Percentiles rank a stretch among this genome's conserved stretches.
Conservation (phyloP, 1,284 basidiomycete species). For the Bondarzewia mesenterica region DNA sequence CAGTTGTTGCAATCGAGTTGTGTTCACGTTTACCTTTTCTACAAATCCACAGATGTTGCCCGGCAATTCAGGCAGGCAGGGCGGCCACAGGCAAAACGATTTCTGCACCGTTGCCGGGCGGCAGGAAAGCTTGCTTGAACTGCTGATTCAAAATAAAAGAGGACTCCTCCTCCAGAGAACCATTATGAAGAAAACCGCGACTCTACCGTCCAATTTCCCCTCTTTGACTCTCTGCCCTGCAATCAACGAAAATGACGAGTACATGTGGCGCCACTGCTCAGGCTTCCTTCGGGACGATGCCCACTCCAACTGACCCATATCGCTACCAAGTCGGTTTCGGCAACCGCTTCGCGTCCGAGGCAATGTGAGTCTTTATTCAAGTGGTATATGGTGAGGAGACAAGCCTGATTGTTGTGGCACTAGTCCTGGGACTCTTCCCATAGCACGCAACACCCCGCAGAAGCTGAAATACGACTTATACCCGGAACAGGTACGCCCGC, state of each 20-base stretch:
- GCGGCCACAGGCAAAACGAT: neutral
- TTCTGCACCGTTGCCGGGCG: neutral
- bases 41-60: neutral
- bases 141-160: too few species aligned
- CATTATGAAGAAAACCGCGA: too few species aligned
- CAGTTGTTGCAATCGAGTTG: too few species aligned
- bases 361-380: neutral
- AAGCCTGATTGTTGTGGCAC: too few species aligned
- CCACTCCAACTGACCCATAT: neutral
- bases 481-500: neutral
- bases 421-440: neutral
- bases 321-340: neutral
- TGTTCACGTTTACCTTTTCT: neutral
- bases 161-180: too few species aligned
- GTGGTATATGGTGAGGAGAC: neutral
- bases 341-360: neutral
- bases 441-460: neutral
- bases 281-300: neutral
- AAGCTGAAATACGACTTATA: neutral
- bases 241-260: neutral
- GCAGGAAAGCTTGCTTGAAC: neutral
- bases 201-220: too few species aligned
- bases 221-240: neutral
- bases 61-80: neutral
- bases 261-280: neutral